Evolutionary conservation across 257 asterid genomes (phyloP).

Genomic region (Fraxinus quadrangulata): DNA sequence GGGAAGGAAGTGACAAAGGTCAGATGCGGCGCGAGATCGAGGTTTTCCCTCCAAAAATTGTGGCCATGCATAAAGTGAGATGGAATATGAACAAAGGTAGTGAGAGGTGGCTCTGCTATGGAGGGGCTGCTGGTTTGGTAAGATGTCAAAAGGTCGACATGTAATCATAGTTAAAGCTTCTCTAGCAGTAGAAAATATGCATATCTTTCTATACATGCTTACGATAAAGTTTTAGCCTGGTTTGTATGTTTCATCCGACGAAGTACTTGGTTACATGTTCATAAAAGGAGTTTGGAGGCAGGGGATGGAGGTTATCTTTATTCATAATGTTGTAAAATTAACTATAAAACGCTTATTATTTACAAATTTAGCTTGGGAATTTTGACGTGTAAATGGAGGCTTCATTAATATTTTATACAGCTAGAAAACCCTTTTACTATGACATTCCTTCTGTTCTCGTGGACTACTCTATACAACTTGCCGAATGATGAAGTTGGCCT

Average conservation of each 20-base stretch:
- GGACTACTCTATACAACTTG: too few species aligned
- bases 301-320: neutral
- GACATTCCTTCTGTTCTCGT: too few species aligned
- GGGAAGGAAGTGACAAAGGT: constrained; percentile 17
- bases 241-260: neutral
- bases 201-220: neutral
- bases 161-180: neutral
- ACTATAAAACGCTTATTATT: too few species aligned
- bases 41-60: constrained; percentile 59
- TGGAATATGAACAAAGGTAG: constrained; percentile 86
- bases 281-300: neutral
- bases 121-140: constrained; percentile 87
- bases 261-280: neutral
- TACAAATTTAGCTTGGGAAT: too few species aligned
- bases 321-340: too few species aligned
- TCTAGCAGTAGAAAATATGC: neutral
- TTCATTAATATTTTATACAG: too few species aligned
- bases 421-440: too few species aligned
- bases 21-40: constrained; percentile 26
- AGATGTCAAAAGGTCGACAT: constrained; percentile 65
- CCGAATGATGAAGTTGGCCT: too few species aligned
- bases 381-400: too few species aligned
- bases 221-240: neutral
- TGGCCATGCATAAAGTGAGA: constrained; percentile 76
- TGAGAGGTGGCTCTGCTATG: constrained; percentile 84